Conservation (phyloP, 306 rosid species). For the Quercus berberidifolia region DNA sequence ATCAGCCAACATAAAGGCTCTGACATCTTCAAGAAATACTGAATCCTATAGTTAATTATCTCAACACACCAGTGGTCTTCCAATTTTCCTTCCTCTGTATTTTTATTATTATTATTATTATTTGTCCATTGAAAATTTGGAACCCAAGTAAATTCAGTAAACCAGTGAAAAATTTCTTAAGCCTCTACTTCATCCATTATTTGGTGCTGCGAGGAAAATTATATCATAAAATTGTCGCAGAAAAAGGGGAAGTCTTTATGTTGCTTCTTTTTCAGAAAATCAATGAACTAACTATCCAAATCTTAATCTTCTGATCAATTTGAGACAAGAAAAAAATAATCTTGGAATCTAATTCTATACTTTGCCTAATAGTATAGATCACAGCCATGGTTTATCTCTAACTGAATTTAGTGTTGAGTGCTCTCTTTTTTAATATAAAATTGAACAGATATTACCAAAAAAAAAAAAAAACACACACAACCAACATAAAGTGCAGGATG, state of each 20-base stretch:
- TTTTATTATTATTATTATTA: neutral
- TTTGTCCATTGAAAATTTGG: neutral
- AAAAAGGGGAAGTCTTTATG: neutral
- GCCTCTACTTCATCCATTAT: too few relatives aligned
- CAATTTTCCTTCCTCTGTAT: neutral
- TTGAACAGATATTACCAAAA: neutral
- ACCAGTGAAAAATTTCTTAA: neutral
- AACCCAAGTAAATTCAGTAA: neutral
- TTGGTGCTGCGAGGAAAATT: neutral
- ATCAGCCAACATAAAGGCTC: neutral
- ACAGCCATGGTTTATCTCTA: neutral
- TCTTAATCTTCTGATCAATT: neutral
- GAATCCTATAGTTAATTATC: neutral
- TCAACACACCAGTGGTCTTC: neutral
- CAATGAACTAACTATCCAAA: neutral
- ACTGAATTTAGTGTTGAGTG: neutral
- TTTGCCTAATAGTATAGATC: neutral
- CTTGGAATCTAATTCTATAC: neutral
- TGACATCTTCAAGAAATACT: neutral
- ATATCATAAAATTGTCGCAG: neutral
- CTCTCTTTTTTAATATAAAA: neutral
- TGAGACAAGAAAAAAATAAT: neutral
- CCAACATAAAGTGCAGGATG: neutral
- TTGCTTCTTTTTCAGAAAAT: neutral
- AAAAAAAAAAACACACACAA: neutral